Evolutionary conservation across 2,329 filamentous ascomycete species (phyloP), one percentile per base, ranked within the genome.

Genomic region (Clarireedia paspali): DNA sequence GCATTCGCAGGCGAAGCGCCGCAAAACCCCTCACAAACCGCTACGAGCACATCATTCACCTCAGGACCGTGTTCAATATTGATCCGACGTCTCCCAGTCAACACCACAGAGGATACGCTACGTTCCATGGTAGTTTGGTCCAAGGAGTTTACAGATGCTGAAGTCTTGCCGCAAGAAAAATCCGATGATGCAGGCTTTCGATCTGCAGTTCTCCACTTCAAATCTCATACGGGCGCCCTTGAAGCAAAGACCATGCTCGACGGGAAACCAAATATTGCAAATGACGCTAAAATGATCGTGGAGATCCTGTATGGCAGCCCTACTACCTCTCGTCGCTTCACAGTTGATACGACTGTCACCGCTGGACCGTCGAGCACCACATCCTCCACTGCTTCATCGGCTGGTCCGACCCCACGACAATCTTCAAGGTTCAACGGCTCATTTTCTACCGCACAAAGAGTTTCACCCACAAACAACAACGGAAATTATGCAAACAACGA

Each of bases 111-210:
- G 50, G 76, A 82, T 50, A 74, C 74, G 24, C 64, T 85, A 51
- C 73, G 76, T 47, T 68, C 80, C 30, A 83, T 84, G 80, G 72
- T 81, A 36, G 72, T 82, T 44, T 83, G 80, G 70, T 81, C 78
- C 51, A 74, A 83, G 62, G 80, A 83, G 39, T 70, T 82, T 12
- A 66, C 74, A 39, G 72, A 74, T 46, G 72, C 79, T 17, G 75
- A 82, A 61, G 69, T 84, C 26, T 68, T 83, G 4, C 71, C 77
- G 1, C 60, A 71, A 24, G 75, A 82, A 24, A 70, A 74, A 55
- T 76, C 77, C 5, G 72, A 76, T 38, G 79, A 83, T 59, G 63
- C 70, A 3, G 75, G 75, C 23, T 79, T 76, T 60, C 73, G 73
- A 50, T 77, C 78, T 1, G 81, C 80, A 24, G 63, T 83, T 34